phyloP scores from a whole-genome alignment of 192 early-diverging fungal species.

The Gryganskiella cystojenkinii region DNA sequence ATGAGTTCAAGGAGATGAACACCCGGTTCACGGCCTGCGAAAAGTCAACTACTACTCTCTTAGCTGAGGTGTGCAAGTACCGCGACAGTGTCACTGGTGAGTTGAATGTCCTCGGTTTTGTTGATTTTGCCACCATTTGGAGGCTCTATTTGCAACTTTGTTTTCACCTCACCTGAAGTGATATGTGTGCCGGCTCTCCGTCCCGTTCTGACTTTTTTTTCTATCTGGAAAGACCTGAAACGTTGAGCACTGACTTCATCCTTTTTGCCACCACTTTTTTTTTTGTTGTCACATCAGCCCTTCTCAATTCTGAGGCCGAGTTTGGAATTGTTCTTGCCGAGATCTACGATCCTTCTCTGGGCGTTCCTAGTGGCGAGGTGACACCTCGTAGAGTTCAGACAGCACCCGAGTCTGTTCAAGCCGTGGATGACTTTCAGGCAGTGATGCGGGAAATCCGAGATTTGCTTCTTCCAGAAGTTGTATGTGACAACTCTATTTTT shows the following conservation, averaged over 20 bases:
- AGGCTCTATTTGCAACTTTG: too few relatives aligned
- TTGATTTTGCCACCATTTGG: too few relatives aligned
- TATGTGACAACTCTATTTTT: slow-evolving; percentile 7
- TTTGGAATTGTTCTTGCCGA: slow-evolving; percentile 49
- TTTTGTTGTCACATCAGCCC: slow-evolving; percentile 11
- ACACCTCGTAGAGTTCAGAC: slow-evolving; percentile 49
- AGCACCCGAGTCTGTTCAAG: slow-evolving; percentile 44
- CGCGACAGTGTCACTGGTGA: slow-evolving; percentile 50
- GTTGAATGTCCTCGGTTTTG: neutral
- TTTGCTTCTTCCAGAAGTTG: slow-evolving; percentile 50
- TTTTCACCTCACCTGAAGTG: neutral
- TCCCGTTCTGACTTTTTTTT: too few relatives aligned
- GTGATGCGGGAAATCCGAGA: slow-evolving; percentile 53
- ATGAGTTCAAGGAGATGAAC: slow-evolving; percentile 48
- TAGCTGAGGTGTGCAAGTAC: slow-evolving; percentile 41
- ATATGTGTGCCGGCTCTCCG: neutral
- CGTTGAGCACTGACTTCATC: too few relatives aligned
- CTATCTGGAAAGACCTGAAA: too few relatives aligned
- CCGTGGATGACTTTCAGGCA: slow-evolving; percentile 47
- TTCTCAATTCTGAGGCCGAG: slow-evolving; percentile 52
- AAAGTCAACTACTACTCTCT: slow-evolving; percentile 30
- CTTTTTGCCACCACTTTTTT: neutral
- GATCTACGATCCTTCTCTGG: slow-evolving; percentile 48
- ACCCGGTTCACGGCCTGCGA: slow-evolving; percentile 36
- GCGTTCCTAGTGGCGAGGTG: slow-evolving; percentile 33